Conservation (phyloP, 1,139 yeast species). For the Sugiyamaella xylanicola region DNA sequence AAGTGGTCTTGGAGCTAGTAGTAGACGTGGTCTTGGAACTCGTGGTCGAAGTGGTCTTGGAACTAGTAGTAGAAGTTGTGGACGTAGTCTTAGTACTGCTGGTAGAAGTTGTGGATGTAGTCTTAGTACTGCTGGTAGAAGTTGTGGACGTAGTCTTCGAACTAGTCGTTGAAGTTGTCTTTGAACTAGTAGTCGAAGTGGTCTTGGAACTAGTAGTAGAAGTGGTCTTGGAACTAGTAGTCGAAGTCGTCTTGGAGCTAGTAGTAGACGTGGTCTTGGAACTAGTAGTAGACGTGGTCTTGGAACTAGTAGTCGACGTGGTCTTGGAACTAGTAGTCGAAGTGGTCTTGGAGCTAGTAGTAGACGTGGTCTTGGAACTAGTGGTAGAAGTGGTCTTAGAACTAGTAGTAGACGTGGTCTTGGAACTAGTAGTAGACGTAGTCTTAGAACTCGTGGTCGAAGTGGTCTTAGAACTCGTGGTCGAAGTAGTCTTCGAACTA, state of each 20-base stretch:
- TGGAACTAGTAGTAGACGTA: neutral
- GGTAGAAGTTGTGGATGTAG: neutral
- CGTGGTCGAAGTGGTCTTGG: neutral
- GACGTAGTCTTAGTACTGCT: neutral
- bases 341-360: neutral
- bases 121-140: neutral
- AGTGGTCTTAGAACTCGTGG: neutral
- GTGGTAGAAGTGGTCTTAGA: neutral
- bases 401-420: neutral
- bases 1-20: neutral
- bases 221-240: neutral
- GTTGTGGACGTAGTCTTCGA: neutral
- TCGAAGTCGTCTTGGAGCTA: neutral
- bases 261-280: neutral
- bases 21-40: neutral
- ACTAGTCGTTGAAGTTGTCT: neutral
- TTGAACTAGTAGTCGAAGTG: neutral
- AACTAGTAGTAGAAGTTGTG: neutral
- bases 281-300: neutral
- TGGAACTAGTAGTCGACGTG: no score
- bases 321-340: neutral
- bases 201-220: neutral
- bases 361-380: neutral
- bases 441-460: neutral
- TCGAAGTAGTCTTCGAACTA: no score